Evolutionary conservation across 106 monocot species (phyloP).

Genomic region (Acorus gramineus): DNA sequence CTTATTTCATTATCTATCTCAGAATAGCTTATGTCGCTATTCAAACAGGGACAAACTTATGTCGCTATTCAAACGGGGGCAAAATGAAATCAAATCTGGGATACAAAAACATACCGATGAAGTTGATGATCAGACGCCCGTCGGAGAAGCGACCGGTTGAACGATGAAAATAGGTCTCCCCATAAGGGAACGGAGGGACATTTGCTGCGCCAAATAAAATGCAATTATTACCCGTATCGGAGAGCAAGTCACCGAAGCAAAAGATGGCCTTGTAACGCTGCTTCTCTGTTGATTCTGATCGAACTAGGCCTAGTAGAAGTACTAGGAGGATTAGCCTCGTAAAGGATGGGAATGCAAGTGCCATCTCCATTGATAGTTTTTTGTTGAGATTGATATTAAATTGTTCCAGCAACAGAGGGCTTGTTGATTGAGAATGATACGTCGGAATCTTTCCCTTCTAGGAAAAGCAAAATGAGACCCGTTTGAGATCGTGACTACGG

Average conservation of each 20-base stretch:
- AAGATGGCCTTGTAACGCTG: slow-evolving; percentile 8
- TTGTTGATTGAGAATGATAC: too few relatives aligned
- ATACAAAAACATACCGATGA: slow-evolving; percentile 12
- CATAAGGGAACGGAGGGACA: neutral
- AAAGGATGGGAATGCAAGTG: slow-evolving; percentile 28
- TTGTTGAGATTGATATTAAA: too few relatives aligned
- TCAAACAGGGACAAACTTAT: too few relatives aligned
- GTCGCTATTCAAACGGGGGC: neutral
- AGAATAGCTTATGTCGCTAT: too few relatives aligned
- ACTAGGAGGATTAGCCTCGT: slow-evolving; percentile 1
- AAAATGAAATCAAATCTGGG: neutral
- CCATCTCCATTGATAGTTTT: too few relatives aligned
- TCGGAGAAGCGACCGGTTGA: slow-evolving; percentile 1
- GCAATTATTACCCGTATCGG: neutral
- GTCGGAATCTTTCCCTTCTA: too few relatives aligned
- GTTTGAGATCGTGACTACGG: too few relatives aligned
- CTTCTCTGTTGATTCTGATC: neutral
- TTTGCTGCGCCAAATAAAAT: neutral
- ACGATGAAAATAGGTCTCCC: slow-evolving; percentile 4
- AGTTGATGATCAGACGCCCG: slow-evolving; percentile 11
- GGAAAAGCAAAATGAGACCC: too few relatives aligned
- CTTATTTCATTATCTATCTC: too few relatives aligned
- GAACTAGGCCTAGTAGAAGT: neutral
- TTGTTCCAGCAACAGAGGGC: too few relatives aligned
- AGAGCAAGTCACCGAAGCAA: slow-evolving; percentile 1